Evolutionary conservation across 495 filamentous ascomycete species (phyloP), one percentile per base, ranked within the genome.

Genomic region (Lindgomyces ingoldianus): DNA sequence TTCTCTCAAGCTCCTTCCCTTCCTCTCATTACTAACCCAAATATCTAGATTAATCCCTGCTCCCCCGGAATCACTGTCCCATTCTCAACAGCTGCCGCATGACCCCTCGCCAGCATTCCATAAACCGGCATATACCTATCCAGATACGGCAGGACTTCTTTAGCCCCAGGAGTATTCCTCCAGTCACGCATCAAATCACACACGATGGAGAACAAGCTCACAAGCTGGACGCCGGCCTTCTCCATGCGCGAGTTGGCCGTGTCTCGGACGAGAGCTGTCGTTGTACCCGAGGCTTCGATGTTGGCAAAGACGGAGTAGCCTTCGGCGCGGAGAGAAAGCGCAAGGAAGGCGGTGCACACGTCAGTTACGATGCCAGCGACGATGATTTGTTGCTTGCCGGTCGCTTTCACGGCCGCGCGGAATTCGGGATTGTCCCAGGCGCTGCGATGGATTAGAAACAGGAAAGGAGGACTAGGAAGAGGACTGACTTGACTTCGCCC

Each of bases 401-500:
- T 82, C 2, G 86, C 86, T 39, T 74, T 72, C 51, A 93, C 81
- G 18, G 89, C 89, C 3, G 76, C 77, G 9, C 83, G 81, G 80
- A 92, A 91, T 0, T 89, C 85, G 2, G 78, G 52, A 67, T 90
- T 91, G 71, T 93, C 89, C 89, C 89, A 92, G 3, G 89, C 89
- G 65, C 63, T 66, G 55, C 1, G 16, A 4, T 11, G 18, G 4
- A 48, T 52, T 22, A 55, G 44, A 3, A n/a, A 3, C 8, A 18
- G 2, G 22, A 9, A 26, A 56, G 21, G 18, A 3, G 9, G 12
- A 27, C 18, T 41, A n/a, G 48, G 48, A 24, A 52, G 14, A 24
- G 18, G 8, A 41, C 61, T n/a, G 60, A 66, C 63, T 92, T 81
- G 65, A 91, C 89, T 68, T 92, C 89, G 33, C 89, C 89, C 56